Evolutionary conservation across 148 eudicot genomes (phyloP), one percentile per base, ranked within the genome.

Genomic region (Tetragonia tetragonoides): DNA sequence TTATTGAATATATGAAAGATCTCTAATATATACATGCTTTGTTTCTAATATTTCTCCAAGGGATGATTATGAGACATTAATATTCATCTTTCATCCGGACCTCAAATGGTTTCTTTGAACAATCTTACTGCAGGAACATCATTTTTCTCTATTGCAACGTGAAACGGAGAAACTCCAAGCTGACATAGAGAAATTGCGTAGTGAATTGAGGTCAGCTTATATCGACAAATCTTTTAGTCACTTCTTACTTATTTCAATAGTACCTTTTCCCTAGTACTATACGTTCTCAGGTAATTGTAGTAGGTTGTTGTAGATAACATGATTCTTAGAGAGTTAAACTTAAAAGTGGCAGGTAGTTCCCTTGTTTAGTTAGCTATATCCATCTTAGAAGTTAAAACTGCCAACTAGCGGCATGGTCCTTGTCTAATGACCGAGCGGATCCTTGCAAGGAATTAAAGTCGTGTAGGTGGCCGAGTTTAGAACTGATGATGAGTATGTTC

Each of bases 101-200:
- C 70, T 76, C 17, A 71, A 38, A 18, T 64, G 17, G 72, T 63
- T 63, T 68, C 47, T 37, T 41, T 42, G 21, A 38, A 44, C 16
- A 10, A 24, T 75, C 7, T 39, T 59, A 67, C 57, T 87, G 85
- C 93, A 91, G 98, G 94, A 87, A 24, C 90, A 94, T 76, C 97
- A 88, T 81, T 90, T 91, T 79, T 84, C 91, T 75, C 70, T 89
- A 80, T 77, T 91, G 88, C 93, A 90, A 87, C 89, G 87, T 14
- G 98, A 94, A 88, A 87, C 85, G 16, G 97, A 89, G 83, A 92
- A 90, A 81, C 86, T 91, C 72, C 88, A 86, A 78, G 83, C 79
- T 76, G 93, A 87, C 68, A 88, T 89, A 70, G 95, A 93, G 80
- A 92, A 90, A 84, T 83, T 90, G 93, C 93, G 93, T 20, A 88